Evolutionary conservation across 352 stramenopile genomes (phyloP), one percentile per base, ranked within the genome.

Genomic region (Blastocystis sp.): DNA sequence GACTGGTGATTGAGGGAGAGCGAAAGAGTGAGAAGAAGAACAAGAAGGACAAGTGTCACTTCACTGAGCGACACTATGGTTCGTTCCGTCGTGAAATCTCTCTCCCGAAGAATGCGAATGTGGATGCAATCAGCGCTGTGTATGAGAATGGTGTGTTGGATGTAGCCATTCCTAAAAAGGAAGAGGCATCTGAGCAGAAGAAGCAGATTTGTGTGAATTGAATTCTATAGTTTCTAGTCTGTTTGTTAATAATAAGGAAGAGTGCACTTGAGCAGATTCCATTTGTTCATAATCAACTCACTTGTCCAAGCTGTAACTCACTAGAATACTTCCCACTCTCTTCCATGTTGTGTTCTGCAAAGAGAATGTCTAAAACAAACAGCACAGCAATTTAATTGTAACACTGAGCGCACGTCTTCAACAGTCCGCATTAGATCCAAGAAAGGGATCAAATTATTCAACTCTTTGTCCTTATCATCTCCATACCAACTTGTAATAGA

Each of bases 121-220:
- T 62, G 47, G 66, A 76, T 29, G 55, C 2, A 26, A 76, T 76
- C n/a, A 20, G 18, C 0, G 66, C 66, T 63, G 18, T 11, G 11
- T 76, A 76, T 76, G 66, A 76, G 47, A 76, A 76, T 76, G 66
- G 66, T 76, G 66, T 76, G 41, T 62, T 76, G 47, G 29, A 76
- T n/a, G 41, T 76, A 29, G 13, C 20, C 2, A 54, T 76, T 76
- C 66, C 66, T 62, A 76, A 76, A 29, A 61, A 76, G 47, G 47
- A 13, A 59, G 41, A 61, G 3, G 9, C 66, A 59, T 4, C 3
- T 34, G 41, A 41, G 41, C 18, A 75, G 63, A 2, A 66, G 2
- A 75, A 66, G 56, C 20, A 15, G 56, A 66, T 66, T 66, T 39
- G n/a, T 66, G 56, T 66, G 23, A 66, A 66, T 29, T 66, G 39